Base-by-base conservation (phyloP, 2,329 filamentous ascomycete genomes). In the Akanthomyces muscarius region DNA sequence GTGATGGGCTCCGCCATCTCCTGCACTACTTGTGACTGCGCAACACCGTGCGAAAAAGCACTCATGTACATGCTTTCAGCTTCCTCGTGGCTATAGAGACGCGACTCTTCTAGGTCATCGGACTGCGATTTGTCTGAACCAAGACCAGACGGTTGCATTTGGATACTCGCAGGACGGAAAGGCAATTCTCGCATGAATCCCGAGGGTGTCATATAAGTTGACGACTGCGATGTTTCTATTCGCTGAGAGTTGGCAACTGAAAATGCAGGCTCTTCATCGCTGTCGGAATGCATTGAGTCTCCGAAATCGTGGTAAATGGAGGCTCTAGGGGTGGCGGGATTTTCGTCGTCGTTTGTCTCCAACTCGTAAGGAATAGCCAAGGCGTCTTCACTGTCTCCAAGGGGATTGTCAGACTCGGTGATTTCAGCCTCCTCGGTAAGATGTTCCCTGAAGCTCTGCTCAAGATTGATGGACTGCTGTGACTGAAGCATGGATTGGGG, bases 11-110 rank as follows among this genome's bases (percentile, higher is more conserved):
- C 45, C 16, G 21, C 23, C 47, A 44, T 41, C 48, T 61, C 36
- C 50, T 7, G 63, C 61, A 2, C 41, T 18, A 56, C 41, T 25
- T 33, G 54, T 23, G 61, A 70, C 11, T 75, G 71, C 18, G 41
- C 28, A 2, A 71, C 72, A 2, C 75, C 72, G 30, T 82, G 76
- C 2, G 86, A 88, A 58, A 89, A 83, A 1, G 86, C 86, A 66
- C 86, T 94, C 87, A 92, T 88, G 69, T 95, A 96, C 87, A 96
- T 90, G 72, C 91, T 95, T 70, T 91, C 87, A 0, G 90, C 90
- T 66, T 94, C 90, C 65, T 92, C 89, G 64, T 92, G 89, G 42
- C 85, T 91, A 70, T 90, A 94, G 1, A 92, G 71, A 47, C 85
- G 87, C 5, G 91, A 94, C 65, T 84, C 78, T 3, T 83, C 75